Percentiles rank a stretch among this genome's conserved stretches.
phyloP scores from a whole-genome alignment of 2,329 filamentous ascomycete genomes.

The Epichloe typhina region DNA sequence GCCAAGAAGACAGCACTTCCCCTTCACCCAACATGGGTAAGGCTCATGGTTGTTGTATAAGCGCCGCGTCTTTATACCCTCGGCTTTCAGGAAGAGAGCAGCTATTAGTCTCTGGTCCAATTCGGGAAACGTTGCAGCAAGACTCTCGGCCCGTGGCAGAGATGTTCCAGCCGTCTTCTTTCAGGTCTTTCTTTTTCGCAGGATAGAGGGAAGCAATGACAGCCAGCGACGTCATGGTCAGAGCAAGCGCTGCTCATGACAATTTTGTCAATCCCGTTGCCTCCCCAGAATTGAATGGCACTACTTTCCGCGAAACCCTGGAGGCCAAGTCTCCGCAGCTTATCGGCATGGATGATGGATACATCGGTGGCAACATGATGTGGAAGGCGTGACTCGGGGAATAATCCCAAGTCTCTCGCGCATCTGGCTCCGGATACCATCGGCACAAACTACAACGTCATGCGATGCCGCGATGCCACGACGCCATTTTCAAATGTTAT shows the following conservation, averaged over 20 bases:
- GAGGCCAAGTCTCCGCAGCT: constrained; percentile 39
- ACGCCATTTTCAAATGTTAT: constrained; percentile 38
- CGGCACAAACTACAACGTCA: constrained; percentile 45
- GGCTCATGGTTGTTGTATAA: constrained; percentile 28
- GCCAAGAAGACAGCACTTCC: constrained; percentile 33
- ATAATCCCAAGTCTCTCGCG: constrained; percentile 41
- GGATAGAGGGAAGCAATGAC: constrained; percentile 60
- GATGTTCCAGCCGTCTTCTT: constrained; percentile 40
- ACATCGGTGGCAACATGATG: constrained; percentile 45
- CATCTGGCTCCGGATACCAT: constrained; percentile 47
- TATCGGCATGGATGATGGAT: constrained; percentile 45
- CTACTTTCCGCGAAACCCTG: constrained; percentile 41
- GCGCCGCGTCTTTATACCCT: constrained; percentile 48
- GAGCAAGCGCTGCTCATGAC: constrained; percentile 54
- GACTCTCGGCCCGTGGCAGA: constrained; percentile 35
- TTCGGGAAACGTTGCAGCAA: constrained; percentile 42
- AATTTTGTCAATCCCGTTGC: constrained; percentile 48
- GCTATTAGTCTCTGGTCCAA: constrained; percentile 40
- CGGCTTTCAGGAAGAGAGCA: constrained; percentile 40
- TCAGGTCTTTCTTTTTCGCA: constrained; percentile 41
- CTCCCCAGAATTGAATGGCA: constrained; percentile 54
- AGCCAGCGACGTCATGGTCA: constrained; percentile 43
- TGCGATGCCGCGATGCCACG: constrained; percentile 27
- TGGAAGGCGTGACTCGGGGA: constrained; percentile 38
- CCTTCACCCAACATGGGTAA: constrained; percentile 37